These are phyloP conservation scores for Phytophthora podocarpi DNA, from an alignment of 352 stramenopile species.

Conservation along the genomic window DNA sequence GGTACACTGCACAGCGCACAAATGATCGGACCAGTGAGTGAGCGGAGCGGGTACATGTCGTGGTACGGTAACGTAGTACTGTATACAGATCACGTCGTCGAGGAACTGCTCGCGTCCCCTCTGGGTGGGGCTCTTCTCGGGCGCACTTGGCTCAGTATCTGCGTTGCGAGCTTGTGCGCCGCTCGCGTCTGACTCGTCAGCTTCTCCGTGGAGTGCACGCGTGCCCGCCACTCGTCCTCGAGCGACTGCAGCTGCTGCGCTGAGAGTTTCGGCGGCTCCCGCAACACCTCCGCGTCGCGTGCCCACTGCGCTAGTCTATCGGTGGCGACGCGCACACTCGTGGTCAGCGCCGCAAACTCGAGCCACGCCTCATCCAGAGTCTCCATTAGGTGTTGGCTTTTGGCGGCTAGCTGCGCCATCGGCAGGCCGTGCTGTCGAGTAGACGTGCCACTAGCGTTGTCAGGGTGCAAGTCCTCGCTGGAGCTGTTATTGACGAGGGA, in stretches of 20 bases:
- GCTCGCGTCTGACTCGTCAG: conserved; percentile 17
- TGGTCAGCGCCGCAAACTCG: conserved; percentile 16
- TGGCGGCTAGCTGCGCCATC: no score
- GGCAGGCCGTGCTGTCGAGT: neutral
- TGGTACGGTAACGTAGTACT: no score
- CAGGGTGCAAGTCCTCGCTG: neutral
- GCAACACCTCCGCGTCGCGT: neutral
- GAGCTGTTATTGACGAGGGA: conserved; percentile 4
- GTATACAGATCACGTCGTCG: conserved; percentile 7
- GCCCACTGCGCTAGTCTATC: conserved; percentile 15
- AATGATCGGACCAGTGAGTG: no score
- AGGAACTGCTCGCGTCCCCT: neutral
- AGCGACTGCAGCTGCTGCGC: conserved; percentile 3
- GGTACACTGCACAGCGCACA: no score
- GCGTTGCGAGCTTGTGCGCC: conserved; percentile 15
- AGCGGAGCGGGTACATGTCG: no score
- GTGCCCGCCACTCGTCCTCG: conserved; percentile 17
- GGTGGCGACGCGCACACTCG: conserved; percentile 5
- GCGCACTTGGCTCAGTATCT: conserved; percentile 16
- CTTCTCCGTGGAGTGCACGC: conserved; percentile 21
- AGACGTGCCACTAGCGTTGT: neutral
- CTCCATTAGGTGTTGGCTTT: no score
- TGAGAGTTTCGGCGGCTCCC: conserved; percentile 7
- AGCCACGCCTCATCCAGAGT: conserved; percentile 13
- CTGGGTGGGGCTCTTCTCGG: neutral